Evolutionary conservation across 768 basidiomycete species (phyloP).

Genomic region (Astraeus odoratus): DNA sequence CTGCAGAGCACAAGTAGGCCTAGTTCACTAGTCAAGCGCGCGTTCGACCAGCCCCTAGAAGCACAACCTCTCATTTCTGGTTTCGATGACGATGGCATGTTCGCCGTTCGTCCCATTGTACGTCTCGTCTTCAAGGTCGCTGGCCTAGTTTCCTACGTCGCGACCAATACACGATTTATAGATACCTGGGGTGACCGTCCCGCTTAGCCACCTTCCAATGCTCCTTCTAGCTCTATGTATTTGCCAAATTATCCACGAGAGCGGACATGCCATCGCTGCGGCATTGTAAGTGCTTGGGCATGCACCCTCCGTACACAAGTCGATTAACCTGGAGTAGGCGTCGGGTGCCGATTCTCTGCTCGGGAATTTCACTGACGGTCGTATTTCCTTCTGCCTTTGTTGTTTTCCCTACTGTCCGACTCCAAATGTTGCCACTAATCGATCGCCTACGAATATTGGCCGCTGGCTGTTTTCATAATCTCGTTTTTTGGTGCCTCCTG

Average conservation of each 20-base stretch:
- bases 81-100: conserved; percentile 1
- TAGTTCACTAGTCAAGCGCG: conserved; percentile 13
- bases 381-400: conserved; percentile 74
- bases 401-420: conserved; percentile 40
- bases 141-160: conserved; percentile 1
- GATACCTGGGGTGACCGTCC: conserved; percentile 82
- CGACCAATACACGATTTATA: no score
- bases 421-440: conserved; percentile 32
- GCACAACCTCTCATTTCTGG: not conserved
- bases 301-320: not conserved
- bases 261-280: conserved; percentile 72
- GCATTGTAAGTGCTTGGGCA: conserved; percentile 48
- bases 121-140: conserved; percentile 9
- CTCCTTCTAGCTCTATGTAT: conserved; percentile 56
- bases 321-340: conserved; percentile 40
- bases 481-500: conserved; percentile 50
- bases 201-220: conserved; percentile 60
- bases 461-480: conserved; percentile 76
- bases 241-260: conserved; percentile 71
- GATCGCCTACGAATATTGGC: conserved; percentile 56
- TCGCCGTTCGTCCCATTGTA: conserved; percentile 26
- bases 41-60: not conserved
- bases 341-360: conserved; percentile 50
- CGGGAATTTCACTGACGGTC: conserved; percentile 55
- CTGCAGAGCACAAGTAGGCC: conserved; percentile 1